Base-by-base conservation (phyloP, 306 rosid genomes). In the Pyrus pyrifolia region DNA sequence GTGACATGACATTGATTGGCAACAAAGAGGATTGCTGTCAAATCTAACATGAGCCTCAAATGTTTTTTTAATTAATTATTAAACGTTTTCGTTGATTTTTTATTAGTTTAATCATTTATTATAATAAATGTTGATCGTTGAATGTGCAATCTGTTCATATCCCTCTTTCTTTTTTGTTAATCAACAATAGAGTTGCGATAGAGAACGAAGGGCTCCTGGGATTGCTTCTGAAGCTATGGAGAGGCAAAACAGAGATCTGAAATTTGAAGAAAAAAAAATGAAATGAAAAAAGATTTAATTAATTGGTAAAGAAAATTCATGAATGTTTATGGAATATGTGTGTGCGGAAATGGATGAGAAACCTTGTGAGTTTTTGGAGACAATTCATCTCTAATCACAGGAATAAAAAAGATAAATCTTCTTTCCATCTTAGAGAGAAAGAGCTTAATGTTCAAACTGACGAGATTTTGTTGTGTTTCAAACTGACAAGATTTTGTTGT, bases 241-340 rank as follows among this genome's bases (percentile, higher is more conserved):
- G 73, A 45, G 92, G 85, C 55, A 85, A 73, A 76, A 76, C 75
- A 55, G 87, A 82, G 82, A 87, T 75, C 98, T 93, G 91, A 76
- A 86, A 42, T 45, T 67, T 23, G 42, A 15, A 21, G 5, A 0
- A 33, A 33, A 55, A 55, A 6, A 55, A 4, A 6, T 6, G 12
- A 64, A 72, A 58, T 35, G 40, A 42, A 23, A 67, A 67, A 31
- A 30, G 8, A 55, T 22, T 10, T 35, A 35, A 33, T 22, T 25
- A 68, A 18, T 52, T 49, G 9, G 40, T 7, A 35, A 35, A 7
- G 40, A 35, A 35, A 35, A 35, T 35, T 35, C 17, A 67, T 18
- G 27, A 29, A 1, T 3, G 42, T 15, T 46, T 11, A 18, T 3
- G 70, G 72, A 79, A 60, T 71, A 40, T 10, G 29, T 2, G 23